Base-by-base conservation (phyloP, 139 green algal genomes). In the Chlamydomonas sp. region DNA sequence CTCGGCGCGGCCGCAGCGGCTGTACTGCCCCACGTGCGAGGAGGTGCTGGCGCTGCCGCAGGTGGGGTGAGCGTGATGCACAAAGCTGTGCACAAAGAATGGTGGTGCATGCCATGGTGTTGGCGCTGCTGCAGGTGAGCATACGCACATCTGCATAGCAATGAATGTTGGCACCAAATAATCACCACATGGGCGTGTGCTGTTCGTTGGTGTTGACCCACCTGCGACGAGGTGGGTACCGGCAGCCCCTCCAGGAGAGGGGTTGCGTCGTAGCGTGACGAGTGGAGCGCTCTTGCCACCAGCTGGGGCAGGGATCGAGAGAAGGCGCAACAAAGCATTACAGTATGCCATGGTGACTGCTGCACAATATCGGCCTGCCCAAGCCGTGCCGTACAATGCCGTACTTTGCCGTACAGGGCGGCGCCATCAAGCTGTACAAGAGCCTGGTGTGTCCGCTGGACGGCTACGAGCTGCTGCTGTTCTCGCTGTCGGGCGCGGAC, bases 1-100 rank as follows among this genome's bases (percentile, higher is more conserved):
- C 49, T 63, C 92, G 5, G 88, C 94, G 10, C 92, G 95, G 0
- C 97, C 97, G 4, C 88, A 92, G 67, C 90, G 97, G 5, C 91
- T 99, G 72, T 99, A 97, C 94, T 98, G 96, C 92, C 89, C 91
- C n/a, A 96, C 86, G 1, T 98, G 96, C 86, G 97, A 99, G 86
- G 97, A 98, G 62, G 90, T 98, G 5, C 95, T 96, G 83, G 78
- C 86, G n/a, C 83, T 99, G 85, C 97, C 97, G 7, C 95, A 87
- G 83, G 83, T 80, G 59, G 4, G 79, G 18, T 12, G 31, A 49
- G 31, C 31, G 89, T 86, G 4, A 58, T 63, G 18, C 73, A 93
- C 77, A 95, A 95, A 49, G 31, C 31, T 49, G 31, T 49, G 31
- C 31, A 49, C 31, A 49, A 49, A 49, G 31, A 49, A 49, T 49